Percentiles rank a stretch among this genome's conserved stretches.
These are phyloP conservation scores for Aspergillus sparsus DNA, from an alignment of 495 filamentous ascomycete species.

Conservation along the genomic window DNA sequence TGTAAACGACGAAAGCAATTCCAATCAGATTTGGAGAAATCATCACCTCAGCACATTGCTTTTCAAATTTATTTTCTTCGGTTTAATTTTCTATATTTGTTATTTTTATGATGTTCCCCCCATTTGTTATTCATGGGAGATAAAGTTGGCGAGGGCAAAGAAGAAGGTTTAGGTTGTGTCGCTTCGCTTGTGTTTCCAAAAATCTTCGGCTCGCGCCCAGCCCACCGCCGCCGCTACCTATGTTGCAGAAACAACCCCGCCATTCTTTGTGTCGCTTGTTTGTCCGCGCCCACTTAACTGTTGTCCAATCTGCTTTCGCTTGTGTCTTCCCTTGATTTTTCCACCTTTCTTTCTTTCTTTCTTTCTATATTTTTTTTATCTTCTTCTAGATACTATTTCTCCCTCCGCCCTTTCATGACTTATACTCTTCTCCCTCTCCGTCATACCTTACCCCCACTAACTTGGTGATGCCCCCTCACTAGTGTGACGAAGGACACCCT, in stretches of 20 bases:
- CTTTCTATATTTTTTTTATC: constrained; percentile 26
- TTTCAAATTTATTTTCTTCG: neutral
- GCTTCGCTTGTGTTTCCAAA: constrained; percentile 47
- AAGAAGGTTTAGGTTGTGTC: constrained; percentile 29
- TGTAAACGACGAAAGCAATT: constrained; percentile 38
- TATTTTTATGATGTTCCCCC: constrained; percentile 11
- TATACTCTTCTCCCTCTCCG: constrained; percentile 15
- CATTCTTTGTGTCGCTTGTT: constrained; percentile 31
- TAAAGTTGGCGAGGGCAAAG: constrained; percentile 21
- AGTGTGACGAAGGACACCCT: constrained; percentile 98
- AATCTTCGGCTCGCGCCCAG: constrained; percentile 34
- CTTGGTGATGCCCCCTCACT: constrained; percentile 12
- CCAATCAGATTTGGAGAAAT: neutral
- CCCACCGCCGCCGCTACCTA: constrained; percentile 29
- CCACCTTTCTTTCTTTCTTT: neutral
- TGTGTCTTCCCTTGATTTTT: neutral
- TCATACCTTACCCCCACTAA: constrained; percentile 17
- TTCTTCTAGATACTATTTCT: constrained; percentile 26
- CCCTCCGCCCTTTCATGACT: constrained; percentile 9
- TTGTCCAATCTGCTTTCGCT: constrained; percentile 18
- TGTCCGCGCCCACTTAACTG: constrained; percentile 21
- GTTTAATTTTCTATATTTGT: neutral
- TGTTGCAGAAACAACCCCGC: constrained; percentile 36
- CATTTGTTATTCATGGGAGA: constrained; percentile 12
- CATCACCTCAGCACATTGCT: neutral